Evolutionary conservation across 352 stramenopile species (phyloP).

Genomic region (Phytophthora hibernalis): DNA sequence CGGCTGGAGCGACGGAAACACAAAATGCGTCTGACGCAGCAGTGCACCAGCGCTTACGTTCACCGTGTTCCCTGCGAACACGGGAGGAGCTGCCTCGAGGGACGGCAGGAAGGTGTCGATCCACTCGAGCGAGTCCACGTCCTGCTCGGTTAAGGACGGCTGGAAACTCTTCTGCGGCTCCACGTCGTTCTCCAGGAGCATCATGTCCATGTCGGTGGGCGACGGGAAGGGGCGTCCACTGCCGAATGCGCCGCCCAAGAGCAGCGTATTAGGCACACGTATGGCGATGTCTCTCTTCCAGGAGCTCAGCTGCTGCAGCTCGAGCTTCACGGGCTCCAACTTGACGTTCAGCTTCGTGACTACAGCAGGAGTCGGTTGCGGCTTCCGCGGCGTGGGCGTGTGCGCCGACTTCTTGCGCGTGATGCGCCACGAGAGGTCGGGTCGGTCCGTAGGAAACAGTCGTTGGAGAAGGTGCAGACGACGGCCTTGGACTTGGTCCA

Average conservation of each 20-base stretch:
- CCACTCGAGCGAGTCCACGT: constrained; percentile 71
- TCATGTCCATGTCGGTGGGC: constrained; percentile 55
- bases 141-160: constrained; percentile 26
- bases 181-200: constrained; percentile 52
- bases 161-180: constrained; percentile 26
- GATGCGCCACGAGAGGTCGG: constrained; percentile 66
- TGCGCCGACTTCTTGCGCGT: constrained; percentile 70
- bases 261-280: constrained; percentile 17
- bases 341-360: constrained; percentile 4
- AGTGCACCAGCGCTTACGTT: constrained; percentile 30
- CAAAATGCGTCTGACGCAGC: constrained; percentile 26
- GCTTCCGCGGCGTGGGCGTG: constrained; percentile 20
- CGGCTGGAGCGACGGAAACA: constrained; percentile 28
- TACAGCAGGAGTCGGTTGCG: neutral
- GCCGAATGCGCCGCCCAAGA: constrained; percentile 16
- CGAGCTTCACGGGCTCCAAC: constrained; percentile 20
- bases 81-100: constrained; percentile 28
- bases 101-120: constrained; percentile 72
- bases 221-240: constrained; percentile 41
- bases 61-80: constrained; percentile 40
- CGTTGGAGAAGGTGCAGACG: constrained; percentile 82
- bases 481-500: constrained; percentile 81
- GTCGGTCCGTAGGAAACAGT: constrained; percentile 70
- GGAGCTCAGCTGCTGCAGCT: constrained; percentile 12
- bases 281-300: constrained; percentile 46